Percentiles rank a stretch among this genome's conserved stretches.
These are phyloP conservation scores for Sporothrix protearum DNA, from an alignment of 2,329 filamentous ascomycete genomes.

Conservation along the genomic window DNA sequence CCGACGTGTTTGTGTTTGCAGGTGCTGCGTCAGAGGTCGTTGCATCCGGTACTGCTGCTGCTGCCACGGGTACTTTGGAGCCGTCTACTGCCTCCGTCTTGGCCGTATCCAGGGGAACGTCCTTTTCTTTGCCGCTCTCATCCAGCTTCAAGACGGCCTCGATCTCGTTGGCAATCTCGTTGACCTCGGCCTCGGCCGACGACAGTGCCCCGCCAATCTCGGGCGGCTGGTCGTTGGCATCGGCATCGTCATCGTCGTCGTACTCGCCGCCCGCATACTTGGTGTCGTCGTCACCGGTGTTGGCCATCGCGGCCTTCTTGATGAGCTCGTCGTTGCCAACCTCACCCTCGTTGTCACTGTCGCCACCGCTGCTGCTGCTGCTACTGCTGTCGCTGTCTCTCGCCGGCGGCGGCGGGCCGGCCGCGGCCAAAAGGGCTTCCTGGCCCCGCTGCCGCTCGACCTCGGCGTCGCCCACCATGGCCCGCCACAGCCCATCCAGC, in stretches of 20 bases:
- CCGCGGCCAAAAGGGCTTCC: conserved; percentile 43
- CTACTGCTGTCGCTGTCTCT: conserved; percentile 31
- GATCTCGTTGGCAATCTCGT: conserved; percentile 26
- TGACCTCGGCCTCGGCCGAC: conserved; percentile 24
- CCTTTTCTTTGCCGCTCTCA: conserved; percentile 3
- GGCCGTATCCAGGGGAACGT: background rate
- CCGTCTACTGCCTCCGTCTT: background rate
- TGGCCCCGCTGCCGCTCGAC: conserved; percentile 47
- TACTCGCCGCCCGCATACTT: background rate
- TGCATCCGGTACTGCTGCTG: background rate
- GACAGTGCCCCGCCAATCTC: conserved; percentile 21
- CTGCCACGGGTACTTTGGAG: background rate
- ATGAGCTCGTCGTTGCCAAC: background rate
- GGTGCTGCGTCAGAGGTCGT: background rate
- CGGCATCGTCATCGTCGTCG: conserved; percentile 8
- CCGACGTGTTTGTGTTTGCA: background rate
- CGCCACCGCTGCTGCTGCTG: too few relatives aligned
- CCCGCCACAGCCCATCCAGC: conserved; percentile 70
- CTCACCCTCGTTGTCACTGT: background rate
- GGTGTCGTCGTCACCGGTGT: background rate
- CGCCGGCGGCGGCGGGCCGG: conserved; percentile 34
- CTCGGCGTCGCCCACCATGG: conserved; percentile 60
- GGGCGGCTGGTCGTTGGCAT: conserved; percentile 19
- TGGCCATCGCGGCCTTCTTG: background rate
- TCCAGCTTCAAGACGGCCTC: conserved; percentile 24